Evolutionary conservation across 768 basidiomycete species (phyloP).

Genomic region (Chalciporus pseudorubinellus): DNA sequence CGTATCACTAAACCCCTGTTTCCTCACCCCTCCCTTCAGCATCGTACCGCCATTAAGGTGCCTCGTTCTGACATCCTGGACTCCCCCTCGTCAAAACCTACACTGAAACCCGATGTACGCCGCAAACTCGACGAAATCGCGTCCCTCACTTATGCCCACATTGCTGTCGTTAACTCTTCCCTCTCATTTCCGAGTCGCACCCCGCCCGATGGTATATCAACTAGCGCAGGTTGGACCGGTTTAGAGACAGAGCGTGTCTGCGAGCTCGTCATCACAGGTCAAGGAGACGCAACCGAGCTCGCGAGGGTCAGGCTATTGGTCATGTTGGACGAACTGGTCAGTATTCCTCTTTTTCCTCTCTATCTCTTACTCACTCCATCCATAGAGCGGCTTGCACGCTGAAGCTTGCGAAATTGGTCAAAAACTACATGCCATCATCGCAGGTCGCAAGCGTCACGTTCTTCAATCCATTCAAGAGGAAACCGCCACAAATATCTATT

Average conservation of each 20-base stretch:
- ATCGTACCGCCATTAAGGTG: constrained; percentile 84
- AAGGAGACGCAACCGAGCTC: constrained; percentile 84
- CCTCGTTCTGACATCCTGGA: constrained; percentile 93
- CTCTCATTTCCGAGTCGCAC: constrained; percentile 71
- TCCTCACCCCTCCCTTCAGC: constrained; percentile 42
- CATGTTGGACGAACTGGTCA: constrained; percentile 90
- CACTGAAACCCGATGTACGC: constrained; percentile 79
- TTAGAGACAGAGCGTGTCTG: constrained; percentile 94
- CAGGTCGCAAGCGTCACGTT: constrained; percentile 81
- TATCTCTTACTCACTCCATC: neutral
- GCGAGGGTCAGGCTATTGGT: constrained; percentile 89
- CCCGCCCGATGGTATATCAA: constrained; percentile 74
- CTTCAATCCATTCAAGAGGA: constrained; percentile 95
- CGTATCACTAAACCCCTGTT: constrained; percentile 6
- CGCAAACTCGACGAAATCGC: constrained; percentile 92
- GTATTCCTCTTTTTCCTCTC: constrained; percentile 30
- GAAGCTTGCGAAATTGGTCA: constrained; percentile 93
- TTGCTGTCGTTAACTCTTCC: constrained; percentile 89
- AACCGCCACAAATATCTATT: constrained; percentile 95
- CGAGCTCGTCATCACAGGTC: constrained; percentile 87
- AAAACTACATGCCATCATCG: constrained; percentile 88
- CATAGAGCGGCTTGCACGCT: constrained; percentile 84
- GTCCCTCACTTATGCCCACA: constrained; percentile 86
- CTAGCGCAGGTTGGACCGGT: constrained; percentile 79
- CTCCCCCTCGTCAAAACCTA: constrained; percentile 71